These are phyloP conservation scores for Hura crepitans DNA, from an alignment of 441 rosid genomes.

Conservation along the genomic window DNA sequence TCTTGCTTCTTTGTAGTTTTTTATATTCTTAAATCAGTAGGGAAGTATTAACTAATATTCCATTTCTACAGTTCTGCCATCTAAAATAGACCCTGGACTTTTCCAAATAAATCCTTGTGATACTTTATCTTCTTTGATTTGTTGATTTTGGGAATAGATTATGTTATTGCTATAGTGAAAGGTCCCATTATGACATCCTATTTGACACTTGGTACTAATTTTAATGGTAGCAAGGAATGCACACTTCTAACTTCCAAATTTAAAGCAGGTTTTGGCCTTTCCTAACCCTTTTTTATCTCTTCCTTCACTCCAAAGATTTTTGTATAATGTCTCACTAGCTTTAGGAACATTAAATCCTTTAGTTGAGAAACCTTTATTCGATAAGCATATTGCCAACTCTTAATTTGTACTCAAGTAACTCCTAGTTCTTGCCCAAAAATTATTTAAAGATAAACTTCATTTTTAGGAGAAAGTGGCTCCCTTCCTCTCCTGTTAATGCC, in stretches of 20 bases:
- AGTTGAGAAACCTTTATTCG: slow-evolving; percentile 50
- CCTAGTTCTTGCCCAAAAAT: slow-evolving; percentile 60
- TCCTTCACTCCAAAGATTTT: slow-evolving; percentile 47
- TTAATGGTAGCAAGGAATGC: slow-evolving; percentile 33
- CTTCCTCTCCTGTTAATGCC: slow-evolving; percentile 61
- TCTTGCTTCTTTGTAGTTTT: slow-evolving; percentile 51
- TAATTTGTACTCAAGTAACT: slow-evolving; percentile 46
- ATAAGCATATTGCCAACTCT: slow-evolving; percentile 57
- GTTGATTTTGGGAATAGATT: slow-evolving; percentile 41
- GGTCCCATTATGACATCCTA: slow-evolving; percentile 40
- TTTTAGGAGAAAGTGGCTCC: slow-evolving; percentile 71
- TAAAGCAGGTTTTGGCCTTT: slow-evolving; percentile 46
- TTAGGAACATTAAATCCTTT: slow-evolving; percentile 52
- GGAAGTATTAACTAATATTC: slow-evolving; percentile 89
- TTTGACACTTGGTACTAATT: slow-evolving; percentile 36
- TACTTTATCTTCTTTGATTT: slow-evolving; percentile 90
- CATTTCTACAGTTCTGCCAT: slow-evolving; percentile 89
- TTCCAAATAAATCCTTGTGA: slow-evolving; percentile 87
- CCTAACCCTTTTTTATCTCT: slow-evolving; percentile 62
- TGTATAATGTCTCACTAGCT: slow-evolving; percentile 47
- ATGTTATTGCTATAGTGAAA: slow-evolving; percentile 34
- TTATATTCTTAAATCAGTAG: slow-evolving; percentile 79
- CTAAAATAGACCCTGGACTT: slow-evolving; percentile 91
- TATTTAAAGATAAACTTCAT: slow-evolving; percentile 55
- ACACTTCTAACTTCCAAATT: slow-evolving; percentile 40